A percentile compares a stretch with the other conserved stretches of the same genome.
phyloP scores from a whole-genome alignment of 306 rosid genomes.

The Vigna trinervia region DNA sequence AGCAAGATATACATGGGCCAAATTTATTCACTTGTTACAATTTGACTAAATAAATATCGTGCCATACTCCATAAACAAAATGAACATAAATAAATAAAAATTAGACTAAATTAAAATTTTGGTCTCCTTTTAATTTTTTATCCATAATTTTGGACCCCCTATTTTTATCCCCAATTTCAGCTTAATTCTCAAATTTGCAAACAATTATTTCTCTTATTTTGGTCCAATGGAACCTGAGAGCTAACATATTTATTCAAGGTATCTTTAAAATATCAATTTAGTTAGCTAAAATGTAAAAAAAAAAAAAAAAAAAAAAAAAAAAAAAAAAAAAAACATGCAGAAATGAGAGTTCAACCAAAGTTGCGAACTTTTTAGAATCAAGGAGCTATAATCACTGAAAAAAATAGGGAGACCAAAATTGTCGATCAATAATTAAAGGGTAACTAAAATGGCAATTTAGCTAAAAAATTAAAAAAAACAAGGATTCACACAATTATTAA shows the following conservation, averaged over 20 bases:
- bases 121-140: background rate
- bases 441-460: background rate
- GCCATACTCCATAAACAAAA: background rate
- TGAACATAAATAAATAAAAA: constrained; percentile 14
- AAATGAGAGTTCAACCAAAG: background rate
- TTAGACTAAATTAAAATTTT: no score
- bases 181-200: no score
- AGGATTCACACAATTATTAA: constrained; percentile 5
- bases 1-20: constrained; percentile 7
- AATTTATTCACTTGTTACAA: constrained; percentile 15
- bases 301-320: no score
- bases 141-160: background rate
- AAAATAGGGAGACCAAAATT: background rate
- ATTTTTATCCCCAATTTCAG: no score
- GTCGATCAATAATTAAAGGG: background rate
- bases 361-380: background rate
- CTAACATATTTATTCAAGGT: no score
- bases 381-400: background rate
- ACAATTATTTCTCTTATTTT: no score
- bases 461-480: background rate
- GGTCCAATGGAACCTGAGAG: no score
- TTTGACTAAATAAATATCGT: background rate
- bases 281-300: no score
- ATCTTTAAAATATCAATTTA: no score
- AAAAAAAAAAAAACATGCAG: background rate